These are phyloP conservation scores for Saccharomycopsis crataegensis DNA, from an alignment of 1,139 yeast species.

Conservation along the genomic window DNA sequence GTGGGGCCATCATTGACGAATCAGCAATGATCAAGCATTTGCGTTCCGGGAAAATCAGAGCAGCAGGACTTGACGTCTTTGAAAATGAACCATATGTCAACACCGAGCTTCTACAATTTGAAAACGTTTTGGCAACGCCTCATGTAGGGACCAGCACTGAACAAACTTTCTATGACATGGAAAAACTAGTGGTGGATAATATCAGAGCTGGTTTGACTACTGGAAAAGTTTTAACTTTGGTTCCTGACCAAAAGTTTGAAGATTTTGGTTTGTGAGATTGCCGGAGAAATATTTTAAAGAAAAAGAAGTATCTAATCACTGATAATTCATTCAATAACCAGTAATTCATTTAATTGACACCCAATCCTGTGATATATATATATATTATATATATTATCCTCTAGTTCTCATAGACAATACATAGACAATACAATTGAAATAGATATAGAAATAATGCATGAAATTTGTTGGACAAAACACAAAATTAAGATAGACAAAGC, in stretches of 20 bases:
- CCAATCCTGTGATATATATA: too few relatives aligned
- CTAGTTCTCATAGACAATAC: too few relatives aligned
- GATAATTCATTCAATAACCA: too few relatives aligned
- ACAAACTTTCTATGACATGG: constrained; percentile 51
- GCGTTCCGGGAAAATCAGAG: constrained; percentile 60
- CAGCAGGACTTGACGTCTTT: constrained; percentile 81
- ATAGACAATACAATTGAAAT: too few relatives aligned
- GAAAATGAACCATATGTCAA: constrained; percentile 74
- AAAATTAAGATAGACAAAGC: neutral
- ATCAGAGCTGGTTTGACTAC: constrained; percentile 35
- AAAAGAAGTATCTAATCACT: too few relatives aligned
- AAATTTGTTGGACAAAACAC: neutral
- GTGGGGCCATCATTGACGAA: constrained; percentile 72
- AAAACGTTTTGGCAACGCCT: constrained; percentile 59
- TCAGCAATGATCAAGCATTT: constrained; percentile 51
- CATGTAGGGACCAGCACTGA: constrained; percentile 77
- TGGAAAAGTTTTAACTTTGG: constrained; percentile 58
- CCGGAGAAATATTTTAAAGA: too few relatives aligned
- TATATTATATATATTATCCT: too few relatives aligned
- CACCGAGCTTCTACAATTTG: constrained; percentile 41
- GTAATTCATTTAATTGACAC: too few relatives aligned
- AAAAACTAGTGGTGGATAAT: constrained; percentile 40
- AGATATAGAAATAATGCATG: neutral
- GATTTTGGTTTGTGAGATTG: neutral
- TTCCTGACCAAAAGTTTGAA: constrained; percentile 50